phyloP scores from a whole-genome alignment of 768 basidiomycete genomes.

The Termitomyces titanicus region DNA sequence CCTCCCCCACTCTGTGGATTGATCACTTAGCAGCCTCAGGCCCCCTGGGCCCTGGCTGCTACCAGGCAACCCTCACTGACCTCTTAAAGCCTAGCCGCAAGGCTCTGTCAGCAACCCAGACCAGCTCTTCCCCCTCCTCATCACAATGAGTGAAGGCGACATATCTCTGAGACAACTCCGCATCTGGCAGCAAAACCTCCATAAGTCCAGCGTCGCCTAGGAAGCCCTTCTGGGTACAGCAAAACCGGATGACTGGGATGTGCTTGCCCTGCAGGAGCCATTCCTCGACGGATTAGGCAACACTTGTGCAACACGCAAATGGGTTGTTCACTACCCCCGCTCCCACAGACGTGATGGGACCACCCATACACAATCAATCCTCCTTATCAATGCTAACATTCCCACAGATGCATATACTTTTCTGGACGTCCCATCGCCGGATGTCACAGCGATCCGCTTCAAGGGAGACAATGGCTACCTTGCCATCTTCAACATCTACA shows the following conservation, averaged over 20 bases:
- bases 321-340: constrained; percentile 1
- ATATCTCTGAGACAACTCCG: constrained; percentile 1
- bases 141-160: no score
- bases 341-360: background rate
- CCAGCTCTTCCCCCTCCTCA: no score
- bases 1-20: background rate
- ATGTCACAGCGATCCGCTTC: background rate
- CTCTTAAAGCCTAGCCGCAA: no score
- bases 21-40: background rate
- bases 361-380: background rate
- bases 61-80: no score
- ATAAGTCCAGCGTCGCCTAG: constrained; percentile 18
- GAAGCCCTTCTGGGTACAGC: constrained; percentile 12
- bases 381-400: constrained; percentile 10
- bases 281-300: constrained; percentile 16
- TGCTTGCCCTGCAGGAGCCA: constrained; percentile 29
- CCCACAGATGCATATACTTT: constrained; percentile 3
- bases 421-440: background rate
- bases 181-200: constrained; percentile 26
- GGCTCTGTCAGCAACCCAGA: no score
- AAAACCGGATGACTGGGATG: constrained; percentile 17
- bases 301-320: constrained; percentile 7
- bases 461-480: background rate
- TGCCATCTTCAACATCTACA: constrained; percentile 7
- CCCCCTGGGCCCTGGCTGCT: background rate